Base-by-base conservation (phyloP, 139 green algal species). In the Chlorokybus atmophyticus region DNA sequence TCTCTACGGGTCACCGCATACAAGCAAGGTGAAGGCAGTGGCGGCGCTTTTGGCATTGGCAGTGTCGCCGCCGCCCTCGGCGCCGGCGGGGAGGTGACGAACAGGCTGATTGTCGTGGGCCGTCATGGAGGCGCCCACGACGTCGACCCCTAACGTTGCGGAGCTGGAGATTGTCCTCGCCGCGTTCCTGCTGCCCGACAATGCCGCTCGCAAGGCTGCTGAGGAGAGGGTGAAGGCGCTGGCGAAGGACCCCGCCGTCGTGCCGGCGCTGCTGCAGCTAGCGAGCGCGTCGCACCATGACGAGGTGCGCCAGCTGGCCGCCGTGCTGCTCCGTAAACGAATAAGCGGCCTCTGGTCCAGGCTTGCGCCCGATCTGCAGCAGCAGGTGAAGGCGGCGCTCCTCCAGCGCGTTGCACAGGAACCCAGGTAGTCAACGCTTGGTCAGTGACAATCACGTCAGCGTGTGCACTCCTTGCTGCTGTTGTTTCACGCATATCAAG, bases 301-400 rank as follows among this genome's bases (percentile, higher is more conserved):
- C 1, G 39, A 82, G 31, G 60, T 84, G 23, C 69, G 79, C 7
- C 81, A 86, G 50, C 65, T 87, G 55, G 62, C 75, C 0, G 79
- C 78, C 2, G 75, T 85, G 29, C 68, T 85, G 35, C 52, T 86
- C 42, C 68, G 81, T 6, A 86, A 85, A 50, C 55, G 67, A n/a
- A 65, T 86, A 4, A 56, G 44, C 1, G 56, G 70, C 7, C 77
- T 77, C 27, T 87, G 77, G 79, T 56, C 21, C 14, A 59, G 64
- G 39, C 54, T 60, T 5, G 10, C 29, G 2, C 32, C 27, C 1
- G 26, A 71, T 40, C 47, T n/a, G n/a, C 35, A 41, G 53, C 52
- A 42, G n/a, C 40, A 2, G 8, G 59, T 64, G 17, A 67, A 84
- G 57, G 42, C 51, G 4, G 50, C 75, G 14, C 66, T 87, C 25